Evolutionary conservation across 2,329 filamentous ascomycete species (phyloP).

Genomic region (Verticillium alfalfae): DNA sequence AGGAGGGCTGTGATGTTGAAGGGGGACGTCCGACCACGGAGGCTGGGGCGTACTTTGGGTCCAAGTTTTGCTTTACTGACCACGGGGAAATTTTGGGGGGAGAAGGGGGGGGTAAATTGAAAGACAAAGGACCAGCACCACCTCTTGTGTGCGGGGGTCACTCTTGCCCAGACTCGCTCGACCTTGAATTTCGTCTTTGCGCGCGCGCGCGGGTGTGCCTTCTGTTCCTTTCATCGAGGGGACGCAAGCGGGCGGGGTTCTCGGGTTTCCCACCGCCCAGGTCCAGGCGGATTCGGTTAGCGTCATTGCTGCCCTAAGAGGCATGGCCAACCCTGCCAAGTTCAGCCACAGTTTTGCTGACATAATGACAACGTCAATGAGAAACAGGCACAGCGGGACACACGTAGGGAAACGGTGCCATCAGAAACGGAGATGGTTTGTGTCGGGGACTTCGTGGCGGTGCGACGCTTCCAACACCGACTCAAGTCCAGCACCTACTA

Average conservation of each 20-base stretch:
- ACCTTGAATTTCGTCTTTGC: background rate
- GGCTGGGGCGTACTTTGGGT: constrained; percentile 4
- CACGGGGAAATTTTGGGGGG: constrained; percentile 1
- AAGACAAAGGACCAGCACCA: background rate
- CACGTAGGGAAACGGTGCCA: too few species aligned
- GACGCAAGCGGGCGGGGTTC: background rate
- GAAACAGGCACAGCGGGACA: too few species aligned
- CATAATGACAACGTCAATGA: too few species aligned
- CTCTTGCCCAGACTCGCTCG: background rate
- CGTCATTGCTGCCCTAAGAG: too few species aligned
- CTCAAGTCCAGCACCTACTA: too few species aligned
- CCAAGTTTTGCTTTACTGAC: constrained; percentile 6
- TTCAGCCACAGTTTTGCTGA: too few species aligned
- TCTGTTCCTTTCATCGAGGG: background rate
- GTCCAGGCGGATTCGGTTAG: too few species aligned
- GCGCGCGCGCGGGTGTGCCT: background rate
- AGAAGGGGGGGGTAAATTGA: background rate
- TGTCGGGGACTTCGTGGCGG: too few species aligned
- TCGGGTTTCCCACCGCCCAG: too few species aligned
- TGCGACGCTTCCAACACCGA: too few species aligned
- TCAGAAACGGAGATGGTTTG: too few species aligned
- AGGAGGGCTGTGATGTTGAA: constrained; percentile 6
- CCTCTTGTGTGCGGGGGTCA: background rate
- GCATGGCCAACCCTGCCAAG: too few species aligned
- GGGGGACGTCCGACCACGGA: constrained; percentile 1